Evolutionary conservation across 129 eudicot species (phyloP), one percentile per base, ranked within the genome.

Genomic region (Artemisia argyi): DNA sequence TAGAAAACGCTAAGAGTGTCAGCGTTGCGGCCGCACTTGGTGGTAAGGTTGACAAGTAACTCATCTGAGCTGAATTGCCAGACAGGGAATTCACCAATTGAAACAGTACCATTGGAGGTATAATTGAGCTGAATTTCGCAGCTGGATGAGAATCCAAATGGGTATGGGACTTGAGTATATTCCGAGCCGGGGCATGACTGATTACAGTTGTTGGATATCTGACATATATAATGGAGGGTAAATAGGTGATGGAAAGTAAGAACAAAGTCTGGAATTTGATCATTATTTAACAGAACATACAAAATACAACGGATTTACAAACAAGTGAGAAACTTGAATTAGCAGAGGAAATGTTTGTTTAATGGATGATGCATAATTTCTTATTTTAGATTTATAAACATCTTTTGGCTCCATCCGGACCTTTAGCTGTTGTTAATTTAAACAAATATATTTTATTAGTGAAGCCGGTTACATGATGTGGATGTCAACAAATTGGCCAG

Each of bases 61-160:
- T 1, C 57, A 16, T 52, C 57, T 14, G 57, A 52, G 20, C 16
- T 14, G 67, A 62, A 12, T 32, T 62, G 67, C 39, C 16, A 11
- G 16, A 62, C 20, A 14, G 20, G 4, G 49, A 30, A 62, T 14
- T 62, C 67, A 7, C 24, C 67, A 47, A 62, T 61, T 14, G 16
- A 61, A 28, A 61, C 47, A 8, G 12, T n/a, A 11, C 67, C 67
- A 18, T 62, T n/a, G 10, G 67, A 62, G 48, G 67, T 62, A 20
- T 50, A 62, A n/a, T 62, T 62, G 22, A 62, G 67, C 67, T 62
- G 67, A 47, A 62, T 62, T 15, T 30, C 11, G 67, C 67, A 62
- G 49, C 22, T 50, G 49, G 67, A 28, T 11, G 19, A 13, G 20
- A 62, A 62, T 0, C 67, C 67, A 13, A 62, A 62, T 13, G 67